Percentiles rank a stretch among this genome's conserved stretches.
Conservation (phyloP, 352 stramenopile species). For the Phytophthora pseudosyringae region DNA sequence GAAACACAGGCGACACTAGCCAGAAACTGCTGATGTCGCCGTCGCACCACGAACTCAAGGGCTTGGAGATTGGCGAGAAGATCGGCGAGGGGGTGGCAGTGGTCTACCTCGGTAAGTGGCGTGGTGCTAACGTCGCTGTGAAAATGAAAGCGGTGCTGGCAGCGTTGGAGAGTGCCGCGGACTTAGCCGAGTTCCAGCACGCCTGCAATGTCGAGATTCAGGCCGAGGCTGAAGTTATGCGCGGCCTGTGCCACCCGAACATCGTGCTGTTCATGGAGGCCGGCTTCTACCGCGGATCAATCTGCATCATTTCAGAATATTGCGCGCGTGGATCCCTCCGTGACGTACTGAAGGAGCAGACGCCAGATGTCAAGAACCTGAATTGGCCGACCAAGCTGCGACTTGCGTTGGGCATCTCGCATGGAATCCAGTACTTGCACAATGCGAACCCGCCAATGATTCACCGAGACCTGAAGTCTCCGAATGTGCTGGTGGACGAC, state of each 20-base stretch:
- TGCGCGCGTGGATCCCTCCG: constrained; percentile 94
- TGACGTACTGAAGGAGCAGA: constrained; percentile 89
- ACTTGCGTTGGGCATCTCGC: constrained; percentile 76
- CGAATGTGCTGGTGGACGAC: constrained; percentile 90
- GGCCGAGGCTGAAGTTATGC: constrained; percentile 84
- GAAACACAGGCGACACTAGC: constrained; percentile 29
- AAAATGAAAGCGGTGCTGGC: constrained; percentile 91
- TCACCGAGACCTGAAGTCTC: constrained; percentile 91
- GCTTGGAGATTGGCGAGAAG: constrained; percentile 82
- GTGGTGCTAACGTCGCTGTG: constrained; percentile 94
- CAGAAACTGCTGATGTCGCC: constrained; percentile 61
- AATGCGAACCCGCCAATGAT: constrained; percentile 91
- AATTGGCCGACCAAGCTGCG: constrained; percentile 85
- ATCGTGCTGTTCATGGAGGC: constrained; percentile 92
- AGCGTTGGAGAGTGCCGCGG: constrained; percentile 61
- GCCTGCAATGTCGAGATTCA: constrained; percentile 89
- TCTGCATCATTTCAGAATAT: constrained; percentile 97
- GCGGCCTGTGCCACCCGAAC: constrained; percentile 81
- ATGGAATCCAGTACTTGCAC: constrained; percentile 92
- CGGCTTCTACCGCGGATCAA: constrained; percentile 83
- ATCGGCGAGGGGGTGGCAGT: constrained; percentile 87
- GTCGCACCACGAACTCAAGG: constrained; percentile 77
- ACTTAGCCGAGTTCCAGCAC: constrained; percentile 78
- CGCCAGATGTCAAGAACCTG: constrained; percentile 66
- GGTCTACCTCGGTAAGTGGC: constrained; percentile 97